Base-by-base conservation (phyloP, 805 yeast genomes). In the Myxozyma udenii region DNA sequence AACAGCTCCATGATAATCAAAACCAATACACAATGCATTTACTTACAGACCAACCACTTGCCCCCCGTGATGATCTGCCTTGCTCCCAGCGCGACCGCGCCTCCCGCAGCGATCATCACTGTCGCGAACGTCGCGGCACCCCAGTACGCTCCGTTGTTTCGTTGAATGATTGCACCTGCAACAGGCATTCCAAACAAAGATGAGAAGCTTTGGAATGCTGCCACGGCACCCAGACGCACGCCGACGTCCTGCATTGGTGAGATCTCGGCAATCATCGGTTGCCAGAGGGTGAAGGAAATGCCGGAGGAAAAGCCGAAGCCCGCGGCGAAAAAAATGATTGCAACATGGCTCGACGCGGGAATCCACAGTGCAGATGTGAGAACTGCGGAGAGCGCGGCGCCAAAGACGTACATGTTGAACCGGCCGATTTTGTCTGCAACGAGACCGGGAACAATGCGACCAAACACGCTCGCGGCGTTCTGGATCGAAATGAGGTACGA, bases 221-320 rank as follows among this genome's bases (percentile, higher is more conserved):
- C 71, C 1, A 87, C 77, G 36, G 80, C 52, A 1, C 86, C 86
- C 87, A 87, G 84, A 4, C 70, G 55, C 3, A 62, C 60, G 7
- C 71, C 70, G 11, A 65, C 55, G 25, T 61, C 45, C 9, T 58
- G 53, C 36, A 64, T 43, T 37, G 66, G 61, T 0, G 62, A 52
- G 4, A 68, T 66, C 21, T 55, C 52, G 1, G 71, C 68, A 2
- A 66, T 57, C 32, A 66, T 54, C 1, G 69, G 64, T 1, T 70
- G 70, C 22, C 66, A 64, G 12, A 69, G 48, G 5, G 69, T 64
- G 25, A 67, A 65, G 3, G 65, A 44, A 1, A 69, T 64, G 4
- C 73, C 72, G 9, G 66, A 57, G 33, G 63, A 54, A 44, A 66
- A 58, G 2, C 74, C 73, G 45, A 58, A 62, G 3, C 68, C 38